phyloP scores from a whole-genome alignment of 2,329 filamentous ascomycete genomes.

The Botryotinia calthae region DNA sequence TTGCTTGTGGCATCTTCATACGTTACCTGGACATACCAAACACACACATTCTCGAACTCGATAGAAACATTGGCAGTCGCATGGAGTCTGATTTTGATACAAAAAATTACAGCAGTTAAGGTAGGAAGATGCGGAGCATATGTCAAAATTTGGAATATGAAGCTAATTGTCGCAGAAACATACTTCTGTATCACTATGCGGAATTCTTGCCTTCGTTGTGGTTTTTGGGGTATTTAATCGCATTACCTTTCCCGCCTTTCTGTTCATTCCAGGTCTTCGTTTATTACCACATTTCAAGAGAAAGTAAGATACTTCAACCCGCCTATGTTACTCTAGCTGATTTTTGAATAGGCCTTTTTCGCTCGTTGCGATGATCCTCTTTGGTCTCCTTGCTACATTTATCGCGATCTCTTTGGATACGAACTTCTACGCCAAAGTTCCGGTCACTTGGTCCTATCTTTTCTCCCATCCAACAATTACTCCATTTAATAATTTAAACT shows the following conservation, averaged over 20 bases:
- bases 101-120: slow-evolving; percentile 76
- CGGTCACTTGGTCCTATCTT: slow-evolving; percentile 63
- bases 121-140: slow-evolving; percentile 46
- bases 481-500: slow-evolving; percentile 73
- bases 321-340: slow-evolving; percentile 20
- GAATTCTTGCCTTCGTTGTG: slow-evolving; percentile 73
- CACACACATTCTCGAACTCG: slow-evolving; percentile 97
- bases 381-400: slow-evolving; percentile 64
- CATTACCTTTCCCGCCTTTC: slow-evolving; percentile 93
- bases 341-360: slow-evolving; percentile 50
- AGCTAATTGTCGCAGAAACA: slow-evolving; percentile 53
- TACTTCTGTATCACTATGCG: slow-evolving; percentile 72
- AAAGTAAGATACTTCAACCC: slow-evolving; percentile 55
- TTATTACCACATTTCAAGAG: slow-evolving; percentile 81
- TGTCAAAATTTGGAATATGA: background rate
- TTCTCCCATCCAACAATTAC: slow-evolving; percentile 67
- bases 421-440: slow-evolving; percentile 68
- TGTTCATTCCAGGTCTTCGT: slow-evolving; percentile 78
- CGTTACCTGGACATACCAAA: slow-evolving; percentile 98
- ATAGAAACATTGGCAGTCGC: slow-evolving; percentile 89
- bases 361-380: slow-evolving; percentile 61
- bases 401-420: slow-evolving; percentile 82
- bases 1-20: slow-evolving; percentile 92
- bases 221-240: slow-evolving; percentile 93
- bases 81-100: slow-evolving; percentile 90